phyloP scores from a whole-genome alignment of 331 rosid genomes.

The Pyracantha coccinea region DNA sequence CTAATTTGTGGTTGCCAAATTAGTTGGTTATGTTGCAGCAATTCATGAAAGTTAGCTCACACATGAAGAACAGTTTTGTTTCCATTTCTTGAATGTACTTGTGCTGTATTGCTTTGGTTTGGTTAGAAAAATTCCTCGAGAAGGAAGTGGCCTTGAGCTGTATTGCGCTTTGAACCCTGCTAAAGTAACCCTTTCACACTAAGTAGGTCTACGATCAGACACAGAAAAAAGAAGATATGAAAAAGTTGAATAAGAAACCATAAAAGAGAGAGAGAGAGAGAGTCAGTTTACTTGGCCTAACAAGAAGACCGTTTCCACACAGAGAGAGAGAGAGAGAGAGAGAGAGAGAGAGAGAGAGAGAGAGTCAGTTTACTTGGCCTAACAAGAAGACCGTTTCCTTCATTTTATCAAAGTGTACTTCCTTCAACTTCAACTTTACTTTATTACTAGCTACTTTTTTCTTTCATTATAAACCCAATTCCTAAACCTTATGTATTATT shows the following conservation, averaged over 20 bases:
- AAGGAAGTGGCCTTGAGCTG: constrained; percentile 39
- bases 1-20: neutral
- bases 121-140: constrained; percentile 13
- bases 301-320: neutral
- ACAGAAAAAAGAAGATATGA: neutral
- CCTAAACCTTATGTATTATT: neutral
- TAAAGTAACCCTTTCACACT: constrained; percentile 33
- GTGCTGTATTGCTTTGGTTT: neutral
- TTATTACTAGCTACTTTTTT: neutral
- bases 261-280: neutral
- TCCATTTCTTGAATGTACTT: neutral
- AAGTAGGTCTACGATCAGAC: constrained; percentile 16
- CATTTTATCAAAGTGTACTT: constrained; percentile 15
- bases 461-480: neutral
- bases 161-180: constrained; percentile 6
- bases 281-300: constrained; percentile 29
- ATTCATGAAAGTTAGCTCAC: neutral
- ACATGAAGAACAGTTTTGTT: neutral
- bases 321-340: neutral
- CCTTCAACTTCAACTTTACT: constrained; percentile 21
- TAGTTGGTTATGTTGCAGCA: neutral
- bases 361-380: constrained; percentile 23
- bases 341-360: neutral
- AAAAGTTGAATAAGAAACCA: neutral
- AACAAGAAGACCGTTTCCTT: constrained; percentile 42